Base-by-base conservation (phyloP, 83 land plant genomes). In the Diphasiastrum complanatum region DNA sequence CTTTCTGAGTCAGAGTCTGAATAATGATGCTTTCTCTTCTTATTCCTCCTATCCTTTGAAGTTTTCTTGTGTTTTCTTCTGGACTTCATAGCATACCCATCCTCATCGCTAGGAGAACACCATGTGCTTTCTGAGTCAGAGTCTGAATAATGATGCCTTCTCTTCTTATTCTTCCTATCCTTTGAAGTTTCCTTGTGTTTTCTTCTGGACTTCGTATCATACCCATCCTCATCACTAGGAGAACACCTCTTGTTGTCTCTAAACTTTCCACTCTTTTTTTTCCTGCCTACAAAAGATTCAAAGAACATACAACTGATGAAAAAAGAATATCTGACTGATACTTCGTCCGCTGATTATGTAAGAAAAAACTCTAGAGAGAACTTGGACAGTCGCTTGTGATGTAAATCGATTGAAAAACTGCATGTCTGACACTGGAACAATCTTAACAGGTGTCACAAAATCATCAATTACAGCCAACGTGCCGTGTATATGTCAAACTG, bases 1-100 rank as follows among this genome's bases (percentile, higher is more conserved):
- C 71, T 82, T 27, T 93, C 96, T 2, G 99, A 78, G 18, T 82
- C 87, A 41, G 91, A 87, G 31, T 55, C 45, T 5, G 91, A 61
- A 55, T 83, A 83, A 33, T 85, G 61, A 46, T 78, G 78, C 73
- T 83, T 76, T 41, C 83, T 70, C 73, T 65, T 79, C 67, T 72
- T 95, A 75, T 62, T 86, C 51, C 79, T 71, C 48, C 72, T 73
- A 5, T 83, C 81, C 72, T 68, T 89, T 2, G 76, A 60, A 48
- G 72, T 65, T 57, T 78, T 89, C 72, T 81, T 85, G 53, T 72
- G 91, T 65, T 75, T 86, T 45, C 69, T 74, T 52, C 60, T 85
- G 18, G 78, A 59, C 32, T 68, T 66, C 26, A 35, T 64, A 57
- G 70, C 85, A 69, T 69, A 67, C 60, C 55, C 74, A 18, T 78